phyloP scores from a whole-genome alignment of 805 yeast genomes.

The Lachancea sp. region DNA sequence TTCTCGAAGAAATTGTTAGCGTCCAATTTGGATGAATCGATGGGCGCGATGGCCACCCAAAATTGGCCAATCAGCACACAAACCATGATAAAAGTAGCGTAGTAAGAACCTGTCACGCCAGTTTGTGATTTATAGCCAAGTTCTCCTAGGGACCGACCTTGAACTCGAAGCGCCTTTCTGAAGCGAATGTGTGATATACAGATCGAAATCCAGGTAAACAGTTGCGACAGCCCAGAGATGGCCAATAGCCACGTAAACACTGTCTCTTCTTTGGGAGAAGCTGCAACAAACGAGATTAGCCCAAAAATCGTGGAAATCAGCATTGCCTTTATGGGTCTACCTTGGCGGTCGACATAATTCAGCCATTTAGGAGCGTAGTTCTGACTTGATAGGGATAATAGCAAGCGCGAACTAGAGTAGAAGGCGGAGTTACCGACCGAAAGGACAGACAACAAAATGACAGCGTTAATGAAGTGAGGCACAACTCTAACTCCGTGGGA shows the following conservation, averaged over 20 bases:
- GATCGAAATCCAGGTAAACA: conserved; percentile 58
- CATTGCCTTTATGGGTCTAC: conserved; percentile 58
- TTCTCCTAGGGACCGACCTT: conserved; percentile 45
- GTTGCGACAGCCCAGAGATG: conserved; percentile 53
- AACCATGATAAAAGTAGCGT: conserved; percentile 43
- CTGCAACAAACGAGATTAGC: conserved; percentile 60
- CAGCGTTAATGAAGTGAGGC: conserved; percentile 69
- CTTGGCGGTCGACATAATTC: conserved; percentile 50
- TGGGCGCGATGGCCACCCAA: conserved; percentile 60
- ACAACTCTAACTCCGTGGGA: conserved; percentile 57
- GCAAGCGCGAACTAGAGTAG: conserved; percentile 64
- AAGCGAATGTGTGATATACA: conserved; percentile 53
- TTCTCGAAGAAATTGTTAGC: conserved; percentile 42
- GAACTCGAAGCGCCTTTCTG: conserved; percentile 50
- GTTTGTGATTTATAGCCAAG: conserved; percentile 47
- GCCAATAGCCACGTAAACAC: conserved; percentile 63
- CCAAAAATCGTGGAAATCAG: conserved; percentile 47
- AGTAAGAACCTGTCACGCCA: conserved; percentile 49
- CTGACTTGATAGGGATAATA: conserved; percentile 63
- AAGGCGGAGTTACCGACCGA: conserved; percentile 76
- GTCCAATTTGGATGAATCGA: conserved; percentile 30
- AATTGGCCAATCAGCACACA: conserved; percentile 53
- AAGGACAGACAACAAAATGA: conserved; percentile 61
- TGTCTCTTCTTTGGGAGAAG: conserved; percentile 49
- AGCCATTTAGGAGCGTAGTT: conserved; percentile 56